phyloP scores from a whole-genome alignment of 1,284 basidiomycete species.

The Ustilago curta region DNA sequence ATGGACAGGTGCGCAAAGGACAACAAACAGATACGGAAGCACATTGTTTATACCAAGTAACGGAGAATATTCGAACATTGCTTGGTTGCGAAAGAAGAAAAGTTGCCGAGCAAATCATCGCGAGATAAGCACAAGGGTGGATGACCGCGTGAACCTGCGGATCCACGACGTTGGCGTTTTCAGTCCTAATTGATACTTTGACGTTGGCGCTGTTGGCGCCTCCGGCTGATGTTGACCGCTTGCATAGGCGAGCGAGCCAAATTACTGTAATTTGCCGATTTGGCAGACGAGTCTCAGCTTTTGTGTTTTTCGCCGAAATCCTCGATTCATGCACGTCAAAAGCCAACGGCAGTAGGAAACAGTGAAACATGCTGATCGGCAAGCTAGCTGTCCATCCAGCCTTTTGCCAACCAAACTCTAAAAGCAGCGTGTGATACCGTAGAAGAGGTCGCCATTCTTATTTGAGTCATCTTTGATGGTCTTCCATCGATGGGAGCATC shows the following conservation, averaged over 20 bases:
- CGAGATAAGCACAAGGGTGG: background rate
- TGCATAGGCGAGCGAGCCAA: too few relatives aligned
- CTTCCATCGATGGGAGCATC: background rate
- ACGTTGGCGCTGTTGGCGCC: background rate
- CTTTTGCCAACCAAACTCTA: too few relatives aligned
- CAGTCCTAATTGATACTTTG: background rate
- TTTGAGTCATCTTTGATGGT: too few relatives aligned
- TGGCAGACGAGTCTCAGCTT: background rate
- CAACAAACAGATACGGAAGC: background rate
- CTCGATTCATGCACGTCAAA: conserved; percentile 16
- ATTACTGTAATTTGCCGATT: conserved; percentile 2
- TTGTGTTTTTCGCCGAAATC: background rate
- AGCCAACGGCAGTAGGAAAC: background rate
- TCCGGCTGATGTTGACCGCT: background rate
- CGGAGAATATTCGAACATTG: too few relatives aligned
- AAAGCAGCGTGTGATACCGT: too few relatives aligned
- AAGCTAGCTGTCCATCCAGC: too few relatives aligned
- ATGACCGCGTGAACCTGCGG: too few relatives aligned
- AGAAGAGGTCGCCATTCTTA: too few relatives aligned
- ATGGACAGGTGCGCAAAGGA: background rate
- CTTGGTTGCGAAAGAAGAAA: too few relatives aligned
- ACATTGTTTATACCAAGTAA: background rate
- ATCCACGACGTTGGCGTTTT: background rate
- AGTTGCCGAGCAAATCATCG: background rate
- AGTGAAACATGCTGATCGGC: too few relatives aligned